Conservation (phyloP, 345 rosid genomes). For the Odontarrhena argentea region DNA sequence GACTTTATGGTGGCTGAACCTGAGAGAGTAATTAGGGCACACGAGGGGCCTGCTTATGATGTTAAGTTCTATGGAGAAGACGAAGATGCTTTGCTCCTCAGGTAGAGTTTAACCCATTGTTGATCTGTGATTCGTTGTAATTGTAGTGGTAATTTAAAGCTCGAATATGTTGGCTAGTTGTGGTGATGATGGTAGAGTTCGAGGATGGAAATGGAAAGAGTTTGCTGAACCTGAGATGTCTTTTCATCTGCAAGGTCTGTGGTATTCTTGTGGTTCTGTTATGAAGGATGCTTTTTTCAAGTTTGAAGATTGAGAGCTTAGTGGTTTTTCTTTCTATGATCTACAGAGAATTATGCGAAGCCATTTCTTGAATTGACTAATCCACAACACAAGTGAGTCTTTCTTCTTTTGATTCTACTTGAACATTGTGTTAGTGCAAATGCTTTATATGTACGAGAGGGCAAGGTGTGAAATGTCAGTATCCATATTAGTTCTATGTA, state of each 20-base stretch:
- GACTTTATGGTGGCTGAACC: conserved; percentile 57
- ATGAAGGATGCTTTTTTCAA: neutral
- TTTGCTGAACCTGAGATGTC: conserved; percentile 49
- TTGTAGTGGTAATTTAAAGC: neutral
- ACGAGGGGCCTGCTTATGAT: conserved; percentile 92
- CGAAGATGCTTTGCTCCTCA: conserved; percentile 71
- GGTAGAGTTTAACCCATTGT: conserved; percentile 46
- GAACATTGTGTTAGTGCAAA: conserved; percentile 13
- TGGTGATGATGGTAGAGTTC: conserved; percentile 92
- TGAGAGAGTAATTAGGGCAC: conserved; percentile 61
- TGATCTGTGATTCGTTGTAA: conserved; percentile 11
- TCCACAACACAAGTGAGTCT: conserved; percentile 86
- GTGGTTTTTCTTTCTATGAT: conserved; percentile 14
- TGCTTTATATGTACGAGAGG: neutral
- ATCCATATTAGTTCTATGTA: neutral
- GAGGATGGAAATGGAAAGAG: conserved; percentile 93
- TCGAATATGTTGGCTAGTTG: conserved; percentile 52
- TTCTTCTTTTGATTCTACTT: neutral
- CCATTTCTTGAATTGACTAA: conserved; percentile 73
- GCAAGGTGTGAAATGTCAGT: neutral
- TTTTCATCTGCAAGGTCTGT: conserved; percentile 56
- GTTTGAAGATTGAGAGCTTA: conserved; percentile 8
- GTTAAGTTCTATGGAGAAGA: conserved; percentile 76
- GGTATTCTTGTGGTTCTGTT: neutral
- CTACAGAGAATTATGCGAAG: conserved; percentile 61